Evolutionary conservation across 129 eudicot genomes (phyloP).

Genomic region (Lonicera japonica): DNA sequence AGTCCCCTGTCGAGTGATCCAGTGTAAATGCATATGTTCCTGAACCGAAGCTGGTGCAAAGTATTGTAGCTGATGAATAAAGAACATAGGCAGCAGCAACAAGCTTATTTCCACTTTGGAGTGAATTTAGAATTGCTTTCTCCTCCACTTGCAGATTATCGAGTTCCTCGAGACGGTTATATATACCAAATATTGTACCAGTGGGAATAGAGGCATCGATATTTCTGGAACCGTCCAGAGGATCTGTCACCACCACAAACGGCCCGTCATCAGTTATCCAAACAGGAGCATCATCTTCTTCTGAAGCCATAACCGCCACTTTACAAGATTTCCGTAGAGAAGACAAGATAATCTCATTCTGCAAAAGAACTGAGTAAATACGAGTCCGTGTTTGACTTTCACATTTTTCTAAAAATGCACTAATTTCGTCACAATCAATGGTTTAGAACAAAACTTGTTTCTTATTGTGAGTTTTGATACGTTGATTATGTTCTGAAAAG

Average conservation of each 20-base stretch:
- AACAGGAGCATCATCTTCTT: conserved; percentile 91
- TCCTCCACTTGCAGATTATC: conserved; percentile 74
- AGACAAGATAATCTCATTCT: conserved; percentile 85
- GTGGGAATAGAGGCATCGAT: conserved; percentile 98
- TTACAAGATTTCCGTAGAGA: conserved; percentile 75
- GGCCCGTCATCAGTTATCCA: conserved; percentile 88
- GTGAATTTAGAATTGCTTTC: conserved; percentile 70
- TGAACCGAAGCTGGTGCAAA: conserved; percentile 76
- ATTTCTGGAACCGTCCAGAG: conserved; percentile 96
- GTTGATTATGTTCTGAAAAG: too few relatives aligned
- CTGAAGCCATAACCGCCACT: conserved; percentile 99
- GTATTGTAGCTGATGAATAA: conserved; percentile 92
- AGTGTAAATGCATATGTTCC: conserved; percentile 84
- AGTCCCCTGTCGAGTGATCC: conserved; percentile 82
- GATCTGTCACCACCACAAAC: conserved; percentile 92
- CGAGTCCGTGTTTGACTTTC: too few relatives aligned
- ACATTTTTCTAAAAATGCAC: too few relatives aligned
- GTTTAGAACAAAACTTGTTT: too few relatives aligned
- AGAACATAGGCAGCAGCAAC: conserved; percentile 92
- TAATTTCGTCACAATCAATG: too few relatives aligned
- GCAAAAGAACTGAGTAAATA: conserved; percentile 9
- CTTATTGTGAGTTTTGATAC: too few relatives aligned
- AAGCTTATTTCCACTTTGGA: conserved; percentile 77
- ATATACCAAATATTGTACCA: conserved; percentile 93
- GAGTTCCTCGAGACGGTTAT: conserved; percentile 63